Conservation (phyloP, 2,329 filamentous ascomycete species). For the Chaetothyriales sp. region DNA sequence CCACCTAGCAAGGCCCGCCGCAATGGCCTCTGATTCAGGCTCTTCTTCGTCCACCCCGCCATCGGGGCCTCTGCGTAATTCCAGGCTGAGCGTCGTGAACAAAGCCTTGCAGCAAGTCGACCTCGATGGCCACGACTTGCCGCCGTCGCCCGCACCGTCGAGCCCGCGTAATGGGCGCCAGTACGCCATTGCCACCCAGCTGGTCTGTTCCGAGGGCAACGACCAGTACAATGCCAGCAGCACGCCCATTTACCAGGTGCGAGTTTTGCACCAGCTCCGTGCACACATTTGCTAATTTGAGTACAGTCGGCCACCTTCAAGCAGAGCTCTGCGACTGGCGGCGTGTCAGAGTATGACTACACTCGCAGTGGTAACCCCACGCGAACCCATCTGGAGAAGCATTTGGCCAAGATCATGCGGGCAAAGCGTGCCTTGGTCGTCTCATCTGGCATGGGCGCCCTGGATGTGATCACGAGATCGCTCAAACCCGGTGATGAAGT, state of each 20-base stretch:
- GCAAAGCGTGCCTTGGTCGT: conserved; percentile 82
- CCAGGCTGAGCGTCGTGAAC: conserved; percentile 24
- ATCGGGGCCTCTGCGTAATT: conserved; percentile 11
- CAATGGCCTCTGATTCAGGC: conserved; percentile 17
- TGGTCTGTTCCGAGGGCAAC: conserved; percentile 89
- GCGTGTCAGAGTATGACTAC: conserved; percentile 90
- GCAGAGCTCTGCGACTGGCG: conserved; percentile 54
- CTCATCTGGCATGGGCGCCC: conserved; percentile 89
- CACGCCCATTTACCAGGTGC: conserved; percentile 83
- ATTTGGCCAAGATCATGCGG: conserved; percentile 98
- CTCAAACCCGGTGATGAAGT: conserved; percentile 91
- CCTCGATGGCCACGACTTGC: conserved; percentile 69
- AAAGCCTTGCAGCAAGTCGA: conserved; percentile 48
- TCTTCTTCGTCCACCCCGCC: conserved; percentile 16
- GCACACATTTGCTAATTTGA: conserved; percentile 1
- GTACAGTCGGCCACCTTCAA: conserved; percentile 88
- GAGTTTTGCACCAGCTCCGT: conserved; percentile 1
- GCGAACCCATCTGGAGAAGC: conserved; percentile 85
- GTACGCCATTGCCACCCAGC: conserved; percentile 87
- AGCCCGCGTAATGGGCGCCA: conserved; percentile 74
- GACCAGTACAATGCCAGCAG: conserved; percentile 97
- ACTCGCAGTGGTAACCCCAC: conserved; percentile 96
- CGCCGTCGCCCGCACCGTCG: conserved; percentile 84
- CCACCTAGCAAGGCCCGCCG: conserved; percentile 8
- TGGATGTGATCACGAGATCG: conserved; percentile 89